These are phyloP conservation scores for Amylocystis lapponica DNA, from an alignment of 768 basidiomycete genomes.

Conservation along the genomic window DNA sequence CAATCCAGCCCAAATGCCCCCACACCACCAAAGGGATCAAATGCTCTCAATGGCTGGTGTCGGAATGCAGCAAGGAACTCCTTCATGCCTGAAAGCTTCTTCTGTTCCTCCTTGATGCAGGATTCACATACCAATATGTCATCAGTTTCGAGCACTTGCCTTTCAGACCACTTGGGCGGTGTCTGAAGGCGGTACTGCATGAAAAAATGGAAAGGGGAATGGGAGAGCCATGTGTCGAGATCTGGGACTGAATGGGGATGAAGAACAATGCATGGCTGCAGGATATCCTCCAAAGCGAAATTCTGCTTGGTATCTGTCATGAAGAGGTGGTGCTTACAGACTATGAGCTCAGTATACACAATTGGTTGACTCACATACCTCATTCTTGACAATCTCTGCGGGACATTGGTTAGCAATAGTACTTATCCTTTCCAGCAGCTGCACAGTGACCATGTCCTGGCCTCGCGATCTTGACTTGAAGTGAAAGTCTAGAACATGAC, in stretches of 20 bases:
- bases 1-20: slow-evolving; percentile 64
- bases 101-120: slow-evolving; percentile 33
- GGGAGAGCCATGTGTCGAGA: slow-evolving; percentile 41
- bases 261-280: slow-evolving; percentile 36
- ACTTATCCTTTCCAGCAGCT: slow-evolving; percentile 45
- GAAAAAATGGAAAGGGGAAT: slow-evolving; percentile 56
- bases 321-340: slow-evolving; percentile 60
- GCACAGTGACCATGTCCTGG: slow-evolving; percentile 9
- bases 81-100: slow-evolving; percentile 26
- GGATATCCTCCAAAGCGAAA: slow-evolving; percentile 32
- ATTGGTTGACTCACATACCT: slow-evolving; percentile 36
- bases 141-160: slow-evolving; percentile 26
- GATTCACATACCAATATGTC: slow-evolving; percentile 41
- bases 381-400: slow-evolving; percentile 40
- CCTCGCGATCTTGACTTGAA: slow-evolving; percentile 13
- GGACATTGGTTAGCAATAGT: slow-evolving; percentile 37
- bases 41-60: slow-evolving; percentile 22
- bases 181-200: slow-evolving; percentile 38
- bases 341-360: not conserved
- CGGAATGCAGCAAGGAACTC: slow-evolving; percentile 27
- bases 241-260: slow-evolving; percentile 1
- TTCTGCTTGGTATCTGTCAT: slow-evolving; percentile 41
- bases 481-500: slow-evolving; percentile 38
- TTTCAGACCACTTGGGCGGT: slow-evolving; percentile 28
- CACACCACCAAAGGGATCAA: slow-evolving; percentile 40